Evolutionary conservation across 331 rosid species (phyloP), one percentile per base, ranked within the genome.

Genomic region (Cydonia oblonga): DNA sequence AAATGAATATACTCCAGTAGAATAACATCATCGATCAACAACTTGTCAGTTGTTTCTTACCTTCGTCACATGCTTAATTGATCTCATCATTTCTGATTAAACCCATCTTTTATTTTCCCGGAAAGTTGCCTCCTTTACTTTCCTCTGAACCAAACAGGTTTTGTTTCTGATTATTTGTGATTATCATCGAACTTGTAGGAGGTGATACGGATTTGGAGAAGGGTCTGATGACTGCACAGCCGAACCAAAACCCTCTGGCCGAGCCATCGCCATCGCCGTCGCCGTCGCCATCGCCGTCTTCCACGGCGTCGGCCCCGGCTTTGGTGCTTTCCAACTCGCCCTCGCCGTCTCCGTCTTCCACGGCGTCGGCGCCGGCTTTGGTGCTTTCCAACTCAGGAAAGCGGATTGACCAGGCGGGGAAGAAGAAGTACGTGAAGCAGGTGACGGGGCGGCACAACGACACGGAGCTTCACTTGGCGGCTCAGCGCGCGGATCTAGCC

Each of bases 361-460:
- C 83, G 10, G 68, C 84, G 1, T 70, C 96, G 78, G 96, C 97
- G 33, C 99, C 99, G 75, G 99, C 99, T 2, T 75, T 95, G 44
- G 99, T 95, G 0, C 76, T 95, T 3, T 95, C 99, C 32, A 95
- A 91, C 78, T 95, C 99, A 19, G 97, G 97, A 10, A 95, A 95
- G 91, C 69, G 97, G 74, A 95, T 95, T 22, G 99, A 95, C 60
- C 96, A 95, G 73, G 96, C 96, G 0, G 99, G 99, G 67, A 91
- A 79, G 90, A 95, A 91, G 89, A 95, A 89, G 85, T 95, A 95
- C 67, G 97, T 95, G 84, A 95, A 91, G 84, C 99, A 95, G 63
- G 99, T 95, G 74, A 95, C 99, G 2, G 99, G 99, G 29, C 83
- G 99, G 65, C 96, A 89, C 82, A 95, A 95, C 83, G 99, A 91